Conservation (phyloP, 2,329 filamentous ascomycete species). For the Pseudocercospora vitis region DNA sequence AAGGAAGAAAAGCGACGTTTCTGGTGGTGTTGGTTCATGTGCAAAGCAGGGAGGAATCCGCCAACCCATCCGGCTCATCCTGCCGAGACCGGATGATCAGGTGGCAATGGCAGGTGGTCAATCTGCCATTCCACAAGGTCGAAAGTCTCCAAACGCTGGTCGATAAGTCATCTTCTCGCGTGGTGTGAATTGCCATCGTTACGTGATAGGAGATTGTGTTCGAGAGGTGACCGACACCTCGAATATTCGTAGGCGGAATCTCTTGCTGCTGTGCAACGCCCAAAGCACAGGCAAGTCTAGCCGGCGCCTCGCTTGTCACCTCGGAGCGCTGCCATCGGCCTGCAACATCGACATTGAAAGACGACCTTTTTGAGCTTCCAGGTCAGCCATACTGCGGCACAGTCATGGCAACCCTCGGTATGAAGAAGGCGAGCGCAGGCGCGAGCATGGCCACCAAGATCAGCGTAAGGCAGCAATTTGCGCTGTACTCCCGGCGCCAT, state of each 20-base stretch:
- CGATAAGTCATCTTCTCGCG: too few species aligned
- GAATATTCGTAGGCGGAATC: neutral
- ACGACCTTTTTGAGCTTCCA: slow-evolving; percentile 4
- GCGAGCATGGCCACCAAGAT: slow-evolving; percentile 19
- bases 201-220: neutral
- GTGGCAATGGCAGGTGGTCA: neutral
- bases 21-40: neutral
- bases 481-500: neutral
- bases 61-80: neutral
- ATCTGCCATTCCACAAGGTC: neutral
- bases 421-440: slow-evolving; percentile 11
- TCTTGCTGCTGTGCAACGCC: neutral
- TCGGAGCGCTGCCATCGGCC: slow-evolving; percentile 16
- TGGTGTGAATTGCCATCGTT: too few species aligned
- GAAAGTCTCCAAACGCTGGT: neutral
- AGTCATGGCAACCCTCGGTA: slow-evolving; percentile 19
- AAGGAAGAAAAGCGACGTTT: neutral
- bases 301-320: slow-evolving; percentile 13
- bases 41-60: neutral
- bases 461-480: slow-evolving; percentile 16
- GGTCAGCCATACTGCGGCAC: neutral
- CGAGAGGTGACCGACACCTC: neutral
- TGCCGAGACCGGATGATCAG: neutral
- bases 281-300: slow-evolving; percentile 12
- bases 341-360: neutral